A percentile compares a stretch with the other conserved stretches of the same genome.
These are phyloP conservation scores for Trichoderma asperellum DNA, from an alignment of 2,329 filamentous ascomycete genomes.

Conservation along the genomic window DNA sequence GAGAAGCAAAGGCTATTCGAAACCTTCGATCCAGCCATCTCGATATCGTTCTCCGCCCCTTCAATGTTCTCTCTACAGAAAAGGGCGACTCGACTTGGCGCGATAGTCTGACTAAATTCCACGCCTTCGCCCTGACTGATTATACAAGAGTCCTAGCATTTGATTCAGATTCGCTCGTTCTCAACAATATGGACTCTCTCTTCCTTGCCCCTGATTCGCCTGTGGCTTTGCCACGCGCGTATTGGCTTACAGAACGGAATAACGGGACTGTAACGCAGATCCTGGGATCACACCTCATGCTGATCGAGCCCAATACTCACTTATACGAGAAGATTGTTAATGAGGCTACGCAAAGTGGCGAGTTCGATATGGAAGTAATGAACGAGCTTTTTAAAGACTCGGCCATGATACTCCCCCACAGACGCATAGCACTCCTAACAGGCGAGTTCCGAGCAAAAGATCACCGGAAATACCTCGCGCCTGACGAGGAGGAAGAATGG, in stretches of 20 bases:
- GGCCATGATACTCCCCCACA: constrained; percentile 65
- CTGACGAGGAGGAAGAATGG: constrained; percentile 54
- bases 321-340: constrained; percentile 49
- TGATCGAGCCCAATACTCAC: constrained; percentile 59
- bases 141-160: constrained; percentile 56
- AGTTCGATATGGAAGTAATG: constrained; percentile 59
- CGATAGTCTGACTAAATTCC: constrained; percentile 7
- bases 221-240: constrained; percentile 71
- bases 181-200: constrained; percentile 69
- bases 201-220: constrained; percentile 66
- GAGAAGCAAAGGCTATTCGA: neutral
- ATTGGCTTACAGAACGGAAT: constrained; percentile 60
- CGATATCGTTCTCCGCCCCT: constrained; percentile 1
- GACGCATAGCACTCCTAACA: constrained; percentile 62
- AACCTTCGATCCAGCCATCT: neutral
- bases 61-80: constrained; percentile 2
- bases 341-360: constrained; percentile 35
- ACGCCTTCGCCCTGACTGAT: constrained; percentile 45
- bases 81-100: constrained; percentile 6
- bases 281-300: constrained; percentile 49
- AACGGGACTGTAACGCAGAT: neutral
- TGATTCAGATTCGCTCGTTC: constrained; percentile 66
- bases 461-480: constrained; percentile 47
- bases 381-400: constrained; percentile 48
- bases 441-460: constrained; percentile 62